A percentile compares a stretch with the other conserved stretches of the same genome.
Evolutionary conservation across 306 rosid species (phyloP).

Genomic region (Corylus americana): DNA sequence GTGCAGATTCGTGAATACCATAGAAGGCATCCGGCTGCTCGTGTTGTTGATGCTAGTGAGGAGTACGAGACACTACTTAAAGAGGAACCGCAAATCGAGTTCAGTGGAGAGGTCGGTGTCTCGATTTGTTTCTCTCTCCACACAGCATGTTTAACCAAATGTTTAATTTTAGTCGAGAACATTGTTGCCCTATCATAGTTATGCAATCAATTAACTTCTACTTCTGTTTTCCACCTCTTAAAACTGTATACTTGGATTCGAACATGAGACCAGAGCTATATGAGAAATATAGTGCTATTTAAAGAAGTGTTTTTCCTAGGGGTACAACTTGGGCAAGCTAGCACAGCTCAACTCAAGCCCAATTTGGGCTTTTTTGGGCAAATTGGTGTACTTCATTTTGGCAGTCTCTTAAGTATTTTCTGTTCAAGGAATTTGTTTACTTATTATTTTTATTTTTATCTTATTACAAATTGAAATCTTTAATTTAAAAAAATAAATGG

Average conservation of each 20-base stretch:
- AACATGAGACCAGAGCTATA: neutral
- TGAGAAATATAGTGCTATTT: neutral
- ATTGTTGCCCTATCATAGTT: neutral
- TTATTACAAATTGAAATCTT: too few species aligned
- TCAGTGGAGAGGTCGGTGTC: slow-evolving; percentile 87
- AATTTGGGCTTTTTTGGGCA: neutral
- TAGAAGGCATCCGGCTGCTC: slow-evolving; percentile 90
- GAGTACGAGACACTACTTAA: slow-evolving; percentile 71
- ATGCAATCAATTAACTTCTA: neutral
- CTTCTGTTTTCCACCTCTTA: neutral
- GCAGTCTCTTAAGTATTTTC: too few species aligned
- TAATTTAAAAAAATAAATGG: too few species aligned
- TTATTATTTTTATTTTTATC: too few species aligned
- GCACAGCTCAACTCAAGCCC: neutral
- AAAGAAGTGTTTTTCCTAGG: neutral
- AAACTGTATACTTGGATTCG: neutral
- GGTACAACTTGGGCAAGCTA: neutral
- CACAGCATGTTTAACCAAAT: neutral
- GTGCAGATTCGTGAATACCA: slow-evolving; percentile 95
- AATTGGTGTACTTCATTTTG: too few species aligned
- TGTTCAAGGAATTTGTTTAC: too few species aligned
- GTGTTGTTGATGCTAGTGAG: slow-evolving; percentile 76
- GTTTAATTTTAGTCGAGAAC: neutral
- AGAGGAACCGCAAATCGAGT: slow-evolving; percentile 89
- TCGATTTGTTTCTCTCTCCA: slow-evolving; percentile 1